Conservation (phyloP, 176 grass and related monocot genomes). For the Avena eriantha region DNA sequence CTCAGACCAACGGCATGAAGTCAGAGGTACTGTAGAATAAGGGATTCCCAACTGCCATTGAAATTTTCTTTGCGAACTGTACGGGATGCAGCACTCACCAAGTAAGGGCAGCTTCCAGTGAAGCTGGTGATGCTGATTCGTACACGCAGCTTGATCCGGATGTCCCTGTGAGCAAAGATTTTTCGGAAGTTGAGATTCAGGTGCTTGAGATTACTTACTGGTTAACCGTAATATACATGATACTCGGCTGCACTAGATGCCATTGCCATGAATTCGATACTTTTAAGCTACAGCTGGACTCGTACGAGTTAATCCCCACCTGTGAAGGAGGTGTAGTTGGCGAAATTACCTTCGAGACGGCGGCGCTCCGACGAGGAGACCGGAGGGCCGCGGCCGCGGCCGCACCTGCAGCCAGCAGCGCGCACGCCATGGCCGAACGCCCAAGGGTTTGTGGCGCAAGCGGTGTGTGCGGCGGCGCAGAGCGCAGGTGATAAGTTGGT, state of each 20-base stretch:
- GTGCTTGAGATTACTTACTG: not conserved
- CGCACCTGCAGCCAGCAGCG: constrained; percentile 11
- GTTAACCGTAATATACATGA: not conserved
- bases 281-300: not conserved
- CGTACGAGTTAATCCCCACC: too few relatives aligned
- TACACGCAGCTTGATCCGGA: too few relatives aligned
- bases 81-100: not conserved
- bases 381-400: not conserved
- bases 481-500: not conserved
- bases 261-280: not conserved
- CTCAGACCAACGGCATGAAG: not conserved
- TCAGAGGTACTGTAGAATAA: not conserved
- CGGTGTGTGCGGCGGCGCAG: not conserved
- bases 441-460: not conserved
- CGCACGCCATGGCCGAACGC: constrained; percentile 40
- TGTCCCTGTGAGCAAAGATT: constrained; percentile 25
- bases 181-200: not conserved
- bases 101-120: not conserved
- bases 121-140: not conserved
- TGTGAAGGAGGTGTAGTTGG: not conserved
- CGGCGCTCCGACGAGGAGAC: not conserved
- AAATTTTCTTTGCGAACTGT: not conserved
- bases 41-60: not conserved
- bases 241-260: not conserved
- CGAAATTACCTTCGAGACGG: constrained; percentile 35